Base-by-base conservation (phyloP, 345 rosid genomes). In the Cardamine occulta region DNA sequence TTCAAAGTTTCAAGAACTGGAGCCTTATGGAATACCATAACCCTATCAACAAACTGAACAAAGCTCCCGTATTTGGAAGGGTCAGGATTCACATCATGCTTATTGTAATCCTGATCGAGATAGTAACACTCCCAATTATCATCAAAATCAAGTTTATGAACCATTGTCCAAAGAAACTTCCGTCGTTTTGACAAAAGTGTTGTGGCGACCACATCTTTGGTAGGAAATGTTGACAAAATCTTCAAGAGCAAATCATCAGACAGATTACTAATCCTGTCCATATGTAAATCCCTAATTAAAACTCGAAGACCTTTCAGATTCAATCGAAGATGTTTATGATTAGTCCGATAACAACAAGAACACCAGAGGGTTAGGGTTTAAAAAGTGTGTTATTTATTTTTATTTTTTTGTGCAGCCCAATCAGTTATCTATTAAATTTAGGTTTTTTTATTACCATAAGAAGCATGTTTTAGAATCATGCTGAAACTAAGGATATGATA, bases 191-290 rank as follows among this genome's bases (percentile, higher is more conserved):
- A 61, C 49, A 39, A 19, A 21, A 37, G 8, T 29, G 37, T 21
- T 3, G 32, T 61, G 8, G 10, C 3, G 3, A 37, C 7, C 0
- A 61, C 49, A 11, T 39, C 18, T 61, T 7, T 61, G 49, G 49
- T 19, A 39, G 66, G 11, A 37, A 39, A 49, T 21, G 8, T 4
- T 61, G 32, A 61, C 66, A 61, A 39, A 39, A 61, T 61, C 48
- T 39, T 39, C 19, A 61, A 21, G 10, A 61, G 49, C 31, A 61
- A 61, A 39, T 61, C 65, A 60, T 60, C 49, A 6, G 49, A 39
- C 49, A 61, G 29, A 39, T 39, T 7, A 61, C 66, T 59, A 21
- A 59, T 63, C 21, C 34, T 44, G 23, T 63, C 68, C 53, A 63
- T 63, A 8, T 11, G 8, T n/a, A 32, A 55, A 55, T 29, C 59